Percentiles rank a stretch among this genome's conserved stretches.
phyloP scores from a whole-genome alignment of 345 rosid genomes.

The Geranium brycei region DNA sequence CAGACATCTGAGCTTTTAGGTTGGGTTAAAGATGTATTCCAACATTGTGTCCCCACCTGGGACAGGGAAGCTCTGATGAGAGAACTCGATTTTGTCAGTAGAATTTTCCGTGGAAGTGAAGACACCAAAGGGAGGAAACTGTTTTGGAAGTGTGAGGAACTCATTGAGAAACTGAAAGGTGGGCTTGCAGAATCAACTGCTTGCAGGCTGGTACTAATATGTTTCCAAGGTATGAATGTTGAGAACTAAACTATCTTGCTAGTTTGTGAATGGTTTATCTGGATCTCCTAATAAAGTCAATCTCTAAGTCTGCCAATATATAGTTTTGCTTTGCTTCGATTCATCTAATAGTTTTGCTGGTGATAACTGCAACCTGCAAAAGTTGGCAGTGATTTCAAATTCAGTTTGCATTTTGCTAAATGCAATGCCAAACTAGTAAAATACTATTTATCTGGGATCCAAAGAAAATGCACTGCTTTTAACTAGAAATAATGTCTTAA shows the following conservation, averaged over 20 bases:
- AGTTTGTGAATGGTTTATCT: not conserved
- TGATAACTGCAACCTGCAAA: not conserved
- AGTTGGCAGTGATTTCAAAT: not conserved
- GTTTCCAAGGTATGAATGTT: constrained; percentile 63
- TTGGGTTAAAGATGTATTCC: constrained; percentile 96
- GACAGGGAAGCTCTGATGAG: constrained; percentile 68
- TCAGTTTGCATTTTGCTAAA: not conserved
- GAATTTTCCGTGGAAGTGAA: constrained; percentile 86
- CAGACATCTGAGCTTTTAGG: constrained; percentile 86
- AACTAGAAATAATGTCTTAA: not conserved
- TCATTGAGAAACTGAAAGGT: constrained; percentile 68
- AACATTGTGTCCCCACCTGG: constrained; percentile 90
- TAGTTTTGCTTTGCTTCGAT: not conserved
- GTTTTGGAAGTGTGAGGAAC: constrained; percentile 83
- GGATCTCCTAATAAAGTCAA: not conserved
- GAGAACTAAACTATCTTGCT: not conserved
- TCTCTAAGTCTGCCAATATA: not conserved
- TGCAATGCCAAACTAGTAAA: not conserved
- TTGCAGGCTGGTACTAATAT: constrained; percentile 57
- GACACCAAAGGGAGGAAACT: constrained; percentile 75
- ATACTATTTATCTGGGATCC: not conserved
- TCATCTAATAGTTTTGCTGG: not conserved
- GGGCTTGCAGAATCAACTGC: constrained; percentile 62
- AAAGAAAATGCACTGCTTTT: not conserved
- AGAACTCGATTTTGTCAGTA: constrained; percentile 79